Evolutionary conservation across 306 rosid genomes (phyloP).

Genomic region (Carpinus fangiana): DNA sequence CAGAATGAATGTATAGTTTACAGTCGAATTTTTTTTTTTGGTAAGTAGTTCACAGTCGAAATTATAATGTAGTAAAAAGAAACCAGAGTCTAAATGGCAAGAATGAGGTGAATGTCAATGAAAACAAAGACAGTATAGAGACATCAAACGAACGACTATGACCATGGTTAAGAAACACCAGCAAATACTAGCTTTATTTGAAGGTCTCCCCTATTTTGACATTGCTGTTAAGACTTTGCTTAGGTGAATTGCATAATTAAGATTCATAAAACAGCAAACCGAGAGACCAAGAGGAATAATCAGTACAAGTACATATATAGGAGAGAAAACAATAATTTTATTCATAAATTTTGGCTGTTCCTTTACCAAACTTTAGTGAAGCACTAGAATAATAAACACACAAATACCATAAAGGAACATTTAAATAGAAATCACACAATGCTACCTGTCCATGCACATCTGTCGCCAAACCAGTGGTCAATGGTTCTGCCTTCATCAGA

Average conservation of each 20-base stretch:
- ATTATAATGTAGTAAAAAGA: not conserved
- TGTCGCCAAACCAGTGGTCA: conserved; percentile 91
- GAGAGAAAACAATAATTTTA: not conserved
- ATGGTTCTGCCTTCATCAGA: conserved; percentile 73
- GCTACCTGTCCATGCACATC: conserved; percentile 98
- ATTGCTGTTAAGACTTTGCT: not conserved
- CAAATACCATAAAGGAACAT: conserved; percentile 7
- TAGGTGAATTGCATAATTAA: not conserved
- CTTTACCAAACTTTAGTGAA: not conserved
- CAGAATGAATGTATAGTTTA: not conserved
- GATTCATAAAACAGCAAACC: not conserved
- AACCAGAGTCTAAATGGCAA: not conserved
- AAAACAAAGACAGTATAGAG: not conserved
- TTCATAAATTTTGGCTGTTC: not conserved
- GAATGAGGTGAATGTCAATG: not conserved
- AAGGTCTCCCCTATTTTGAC: not conserved
- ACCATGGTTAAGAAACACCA: not conserved
- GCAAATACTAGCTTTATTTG: not conserved
- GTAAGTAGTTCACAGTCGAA: not conserved
- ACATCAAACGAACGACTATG: not conserved
- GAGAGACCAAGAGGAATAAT: not conserved
- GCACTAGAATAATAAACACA: not conserved
- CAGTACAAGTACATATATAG: not conserved
- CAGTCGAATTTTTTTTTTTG: too few species aligned
- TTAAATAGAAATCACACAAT: conserved; percentile 13